Evolutionary conservation across 1,284 basidiomycete genomes (phyloP), one percentile per base, ranked within the genome.

Genomic region (Ceratobasidium sp.): DNA sequence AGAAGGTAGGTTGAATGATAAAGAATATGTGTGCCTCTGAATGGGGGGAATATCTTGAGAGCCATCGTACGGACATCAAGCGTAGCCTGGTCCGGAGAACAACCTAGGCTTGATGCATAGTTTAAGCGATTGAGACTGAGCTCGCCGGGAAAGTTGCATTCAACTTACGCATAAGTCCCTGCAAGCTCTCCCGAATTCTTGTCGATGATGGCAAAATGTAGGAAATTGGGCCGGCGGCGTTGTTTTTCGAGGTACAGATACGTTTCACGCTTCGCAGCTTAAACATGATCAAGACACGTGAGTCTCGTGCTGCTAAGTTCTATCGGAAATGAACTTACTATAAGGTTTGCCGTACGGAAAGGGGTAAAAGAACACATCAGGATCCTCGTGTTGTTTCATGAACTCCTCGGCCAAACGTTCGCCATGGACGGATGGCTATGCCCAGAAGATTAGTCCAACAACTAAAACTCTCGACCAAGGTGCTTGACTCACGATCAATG

Each of bases 161-260:
- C 29, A 15, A 46, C 62, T 46, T 29, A 65, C 62, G 62, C 62
- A 44, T 44, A 65, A 46, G 43, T 65, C 0, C 62, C 62, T 19
- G 62, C 62, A 44, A 65, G 34, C 22, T 46, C 44, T 9, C 43
- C 43, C 0, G 43, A 65, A 0, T 29, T 65, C 17, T 65, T 65
- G 22, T 65, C 62, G 1, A 65, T 32, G 44, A 65, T 65, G 22
- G 62, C 62, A 65, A 44, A 65, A 46, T 65, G 62, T 7, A 65
- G 13, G 4, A 65, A 11, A 43, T 65, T 65, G 43, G 62, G 9
- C 13, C 62, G 19, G n/a, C 62, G 62, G 7, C 62, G 62, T 17
- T 65, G 62, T 46, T 65, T 65, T 25, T 65, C 62, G 11, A 65
- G 62, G 25, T 65, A 65, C 4, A 65, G 43, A 32, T 65, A 65